phyloP scores from a whole-genome alignment of 768 basidiomycete species.

The Albatrellus ellisii region DNA sequence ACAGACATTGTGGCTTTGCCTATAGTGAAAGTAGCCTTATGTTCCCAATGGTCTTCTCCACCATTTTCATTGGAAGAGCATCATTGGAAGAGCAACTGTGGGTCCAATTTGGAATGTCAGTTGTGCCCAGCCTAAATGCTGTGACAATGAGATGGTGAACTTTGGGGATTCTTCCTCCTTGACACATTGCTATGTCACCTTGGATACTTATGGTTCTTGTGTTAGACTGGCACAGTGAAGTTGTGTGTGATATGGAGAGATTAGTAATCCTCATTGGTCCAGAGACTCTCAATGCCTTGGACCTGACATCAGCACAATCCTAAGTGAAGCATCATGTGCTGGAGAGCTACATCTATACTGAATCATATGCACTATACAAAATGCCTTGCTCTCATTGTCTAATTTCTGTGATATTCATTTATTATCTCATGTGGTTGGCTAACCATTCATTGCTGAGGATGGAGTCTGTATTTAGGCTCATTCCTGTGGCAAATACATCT shows the following conservation, averaged over 20 bases:
- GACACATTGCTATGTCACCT: constrained; percentile 37
- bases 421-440: constrained; percentile 41
- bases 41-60: constrained; percentile 24
- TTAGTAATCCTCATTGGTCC: constrained; percentile 39
- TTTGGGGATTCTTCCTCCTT: constrained; percentile 72
- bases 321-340: constrained; percentile 14
- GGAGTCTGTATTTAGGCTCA: constrained; percentile 67
- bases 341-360: constrained; percentile 1
- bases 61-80: constrained; percentile 20
- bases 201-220: constrained; percentile 49
- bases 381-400: constrained; percentile 49
- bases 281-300: constrained; percentile 33
- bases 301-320: constrained; percentile 15
- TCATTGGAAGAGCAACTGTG: too few relatives aligned
- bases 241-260: constrained; percentile 54
- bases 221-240: constrained; percentile 74
- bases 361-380: constrained; percentile 40
- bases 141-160: constrained; percentile 66
- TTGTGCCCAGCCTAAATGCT: constrained; percentile 2
- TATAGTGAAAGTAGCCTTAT: constrained; percentile 23
- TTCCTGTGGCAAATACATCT: constrained; percentile 27
- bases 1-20: too few relatives aligned
- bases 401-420: constrained; percentile 64
- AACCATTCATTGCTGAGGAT: constrained; percentile 32
- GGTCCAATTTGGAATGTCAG: constrained; percentile 5